Evolutionary conservation across 306 rosid genomes (phyloP).

Genomic region (Senna tora): DNA sequence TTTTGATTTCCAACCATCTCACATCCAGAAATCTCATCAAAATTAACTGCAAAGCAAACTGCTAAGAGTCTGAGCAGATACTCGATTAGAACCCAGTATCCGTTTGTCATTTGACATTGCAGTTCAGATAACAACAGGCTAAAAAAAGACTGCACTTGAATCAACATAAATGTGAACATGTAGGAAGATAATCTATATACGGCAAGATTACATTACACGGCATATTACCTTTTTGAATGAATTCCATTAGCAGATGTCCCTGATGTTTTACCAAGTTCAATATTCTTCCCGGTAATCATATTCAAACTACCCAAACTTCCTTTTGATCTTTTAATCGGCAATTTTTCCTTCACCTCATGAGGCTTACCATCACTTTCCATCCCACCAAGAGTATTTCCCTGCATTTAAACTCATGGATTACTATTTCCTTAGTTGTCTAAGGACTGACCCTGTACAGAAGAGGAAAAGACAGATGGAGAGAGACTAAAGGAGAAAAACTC

Average conservation of each 20-base stretch:
- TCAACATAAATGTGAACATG: not conserved
- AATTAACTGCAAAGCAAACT: not conserved
- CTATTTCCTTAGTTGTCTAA: constrained; percentile 35
- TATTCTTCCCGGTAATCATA: constrained; percentile 95
- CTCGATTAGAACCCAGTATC: constrained; percentile 19
- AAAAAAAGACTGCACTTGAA: constrained; percentile 17
- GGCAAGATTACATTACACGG: constrained; percentile 17
- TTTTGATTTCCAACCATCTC: constrained; percentile 20
- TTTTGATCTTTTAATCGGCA: constrained; percentile 95
- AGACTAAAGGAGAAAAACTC: constrained; percentile 4
- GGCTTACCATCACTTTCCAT: constrained; percentile 85
- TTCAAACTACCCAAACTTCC: constrained; percentile 98
- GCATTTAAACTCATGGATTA: constrained; percentile 45
- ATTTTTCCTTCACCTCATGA: constrained; percentile 83
- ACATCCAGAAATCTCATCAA: not conserved
- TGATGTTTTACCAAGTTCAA: constrained; percentile 70
- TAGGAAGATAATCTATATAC: constrained; percentile 5
- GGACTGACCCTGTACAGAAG: constrained; percentile 20
- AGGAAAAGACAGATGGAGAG: constrained; percentile 19
- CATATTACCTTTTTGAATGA: constrained; percentile 84
- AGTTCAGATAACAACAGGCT: constrained; percentile 26
- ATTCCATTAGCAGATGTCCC: constrained; percentile 81
- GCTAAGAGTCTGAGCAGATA: not conserved
- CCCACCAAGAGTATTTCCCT: constrained; percentile 88
- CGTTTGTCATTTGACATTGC: constrained; percentile 27